phyloP scores from a whole-genome alignment of 169 alveolate species.

The Plasmodium gaboni region DNA sequence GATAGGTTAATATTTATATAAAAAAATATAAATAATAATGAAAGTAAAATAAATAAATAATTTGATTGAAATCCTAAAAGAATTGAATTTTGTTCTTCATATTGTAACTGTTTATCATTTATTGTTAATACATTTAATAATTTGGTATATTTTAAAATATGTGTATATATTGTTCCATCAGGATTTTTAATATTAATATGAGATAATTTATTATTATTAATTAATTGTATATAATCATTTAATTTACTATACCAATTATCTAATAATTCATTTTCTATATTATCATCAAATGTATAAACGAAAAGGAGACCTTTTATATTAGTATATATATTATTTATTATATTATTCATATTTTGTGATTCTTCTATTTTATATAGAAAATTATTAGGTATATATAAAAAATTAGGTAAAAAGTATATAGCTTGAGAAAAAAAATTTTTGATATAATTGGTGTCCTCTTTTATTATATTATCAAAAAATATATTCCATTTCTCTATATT shows the following conservation, averaged over 20 bases:
- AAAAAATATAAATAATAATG: conserved; percentile 25
- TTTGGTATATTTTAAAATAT: conserved; percentile 5
- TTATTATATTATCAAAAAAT: conserved; percentile 16
- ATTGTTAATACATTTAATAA: conserved; percentile 18
- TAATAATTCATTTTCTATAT: conserved; percentile 6
- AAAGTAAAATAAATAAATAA: conserved; percentile 29
- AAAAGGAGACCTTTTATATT: conserved; percentile 43
- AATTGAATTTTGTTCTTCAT: conserved; percentile 16
- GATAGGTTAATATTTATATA: conserved; percentile 14
- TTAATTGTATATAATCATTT: conserved; percentile 11
- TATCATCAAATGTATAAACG: conserved; percentile 49
- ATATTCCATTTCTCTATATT: conserved; percentile 2
- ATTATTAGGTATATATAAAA: conserved; percentile 60
- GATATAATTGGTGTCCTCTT: conserved; percentile 1
- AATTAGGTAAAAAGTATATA: conserved; percentile 36
- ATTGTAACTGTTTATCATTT: conserved; percentile 27
- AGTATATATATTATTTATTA: conserved; percentile 7
- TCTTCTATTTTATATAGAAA: neutral
- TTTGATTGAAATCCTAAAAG: conserved; percentile 34
- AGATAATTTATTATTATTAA: conserved; percentile 14
- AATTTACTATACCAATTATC: conserved; percentile 43
- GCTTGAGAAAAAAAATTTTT: conserved; percentile 24
- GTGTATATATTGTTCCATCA: conserved; percentile 16
- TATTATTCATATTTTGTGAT: neutral
- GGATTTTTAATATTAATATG: conserved; percentile 8